A percentile compares a stretch with the other conserved stretches of the same genome.
These are phyloP conservation scores for Daldinia loculata DNA, from an alignment of 495 filamentous ascomycete species.

Conservation along the genomic window DNA sequence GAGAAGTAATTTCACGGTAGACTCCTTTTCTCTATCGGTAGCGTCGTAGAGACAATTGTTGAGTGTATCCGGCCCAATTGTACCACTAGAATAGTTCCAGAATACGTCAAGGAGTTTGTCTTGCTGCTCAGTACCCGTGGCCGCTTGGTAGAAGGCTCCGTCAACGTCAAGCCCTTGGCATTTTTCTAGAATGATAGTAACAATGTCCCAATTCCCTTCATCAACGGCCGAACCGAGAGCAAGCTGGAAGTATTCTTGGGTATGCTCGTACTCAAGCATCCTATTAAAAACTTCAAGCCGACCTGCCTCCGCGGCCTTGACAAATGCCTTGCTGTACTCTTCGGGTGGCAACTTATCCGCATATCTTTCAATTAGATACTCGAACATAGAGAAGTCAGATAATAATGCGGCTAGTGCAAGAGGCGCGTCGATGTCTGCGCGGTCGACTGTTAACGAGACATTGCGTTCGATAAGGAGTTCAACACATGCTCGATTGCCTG, in stretches of 20 bases:
- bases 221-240: conserved; percentile 41
- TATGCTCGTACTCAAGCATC: conserved; percentile 42
- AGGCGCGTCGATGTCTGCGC: conserved; percentile 38
- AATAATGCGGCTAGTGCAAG: conserved; percentile 44
- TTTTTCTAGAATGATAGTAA: conserved; percentile 38
- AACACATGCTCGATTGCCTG: conserved; percentile 46
- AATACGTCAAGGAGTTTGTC: conserved; percentile 41
- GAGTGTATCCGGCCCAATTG: conserved; percentile 33
- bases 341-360: conserved; percentile 39
- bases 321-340: conserved; percentile 45
- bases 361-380: conserved; percentile 43
- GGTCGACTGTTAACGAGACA: conserved; percentile 41
- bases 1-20: conserved; percentile 43
- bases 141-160: conserved; percentile 36
- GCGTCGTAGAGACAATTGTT: conserved; percentile 44
- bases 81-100: conserved; percentile 40
- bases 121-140: conserved; percentile 41
- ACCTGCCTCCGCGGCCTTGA: conserved; percentile 44
- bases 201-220: conserved; percentile 45
- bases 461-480: conserved; percentile 47
- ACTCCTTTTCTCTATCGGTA: conserved; percentile 45
- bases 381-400: conserved; percentile 48
- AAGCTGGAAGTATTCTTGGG: conserved; percentile 36
- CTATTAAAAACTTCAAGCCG: conserved; percentile 43
- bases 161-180: conserved; percentile 38